A percentile compares a stretch with the other conserved stretches of the same genome.
phyloP scores from a whole-genome alignment of 139 green algal species.

The Chlorella sp. region DNA sequence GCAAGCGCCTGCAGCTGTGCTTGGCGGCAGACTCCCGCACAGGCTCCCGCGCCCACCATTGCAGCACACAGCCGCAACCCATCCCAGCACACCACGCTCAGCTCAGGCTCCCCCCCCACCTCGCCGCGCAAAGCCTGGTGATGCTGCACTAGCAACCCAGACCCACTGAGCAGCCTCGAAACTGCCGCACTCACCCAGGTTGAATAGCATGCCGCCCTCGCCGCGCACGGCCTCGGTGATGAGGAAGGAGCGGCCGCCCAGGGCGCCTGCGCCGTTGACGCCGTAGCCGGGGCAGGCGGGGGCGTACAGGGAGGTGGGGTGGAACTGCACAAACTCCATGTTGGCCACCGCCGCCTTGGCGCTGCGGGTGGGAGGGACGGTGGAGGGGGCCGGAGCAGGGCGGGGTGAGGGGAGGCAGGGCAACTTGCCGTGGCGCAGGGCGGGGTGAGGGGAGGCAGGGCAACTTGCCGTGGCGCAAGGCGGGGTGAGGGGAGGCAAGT shows the following conservation, averaged over 20 bases:
- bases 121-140: too few species aligned
- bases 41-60: too few species aligned
- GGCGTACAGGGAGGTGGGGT: conserved; percentile 87
- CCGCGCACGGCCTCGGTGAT: conserved; percentile 97
- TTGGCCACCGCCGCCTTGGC: conserved; percentile 85
- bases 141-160: too few species aligned
- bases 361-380: conserved; percentile 23
- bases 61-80: too few species aligned
- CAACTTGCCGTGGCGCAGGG: too few species aligned
- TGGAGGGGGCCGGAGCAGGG: background rate
- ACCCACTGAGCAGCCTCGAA: too few species aligned
- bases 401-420: background rate
- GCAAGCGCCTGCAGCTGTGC: too few species aligned
- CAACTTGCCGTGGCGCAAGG: too few species aligned
- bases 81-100: too few species aligned
- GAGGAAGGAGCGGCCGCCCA: conserved; percentile 78
- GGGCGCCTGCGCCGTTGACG: background rate
- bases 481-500: too few species aligned
- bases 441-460: background rate
- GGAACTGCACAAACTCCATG: conserved; percentile 99
- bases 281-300: conserved; percentile 5
- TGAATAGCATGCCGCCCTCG: conserved; percentile 91
- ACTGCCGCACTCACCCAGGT: conserved; percentile 48
- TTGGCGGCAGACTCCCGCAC: too few species aligned
- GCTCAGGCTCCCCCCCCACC: too few species aligned